A percentile compares a stretch with the other conserved stretches of the same genome.
phyloP scores from a whole-genome alignment of 768 basidiomycete species.

The Hygrocybe punicea region DNA sequence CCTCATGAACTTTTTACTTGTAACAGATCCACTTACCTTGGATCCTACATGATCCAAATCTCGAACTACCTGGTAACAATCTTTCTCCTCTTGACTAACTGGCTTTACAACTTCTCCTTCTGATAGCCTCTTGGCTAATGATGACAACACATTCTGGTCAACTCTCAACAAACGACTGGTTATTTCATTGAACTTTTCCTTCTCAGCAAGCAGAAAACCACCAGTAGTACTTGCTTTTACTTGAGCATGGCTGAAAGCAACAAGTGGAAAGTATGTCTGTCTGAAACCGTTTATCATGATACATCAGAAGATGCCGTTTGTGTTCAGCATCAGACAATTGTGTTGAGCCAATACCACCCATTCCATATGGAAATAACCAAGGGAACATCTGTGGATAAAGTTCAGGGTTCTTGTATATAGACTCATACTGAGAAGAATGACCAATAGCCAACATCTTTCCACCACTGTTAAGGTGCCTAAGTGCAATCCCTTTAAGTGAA shows the following conservation, averaged over 20 bases:
- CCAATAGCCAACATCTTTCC: conserved; percentile 21
- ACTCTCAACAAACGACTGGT: conserved; percentile 18
- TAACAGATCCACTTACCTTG: conserved; percentile 28
- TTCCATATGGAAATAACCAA: conserved; percentile 36
- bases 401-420: conserved; percentile 23
- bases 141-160: conserved; percentile 18
- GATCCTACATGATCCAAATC: conserved; percentile 36
- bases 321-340: conserved; percentile 19
- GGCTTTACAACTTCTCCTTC: conserved; percentile 25
- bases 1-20: conserved; percentile 20
- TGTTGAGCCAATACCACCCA: conserved; percentile 14
- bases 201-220: conserved; percentile 28
- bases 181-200: conserved; percentile 25
- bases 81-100: conserved; percentile 30
- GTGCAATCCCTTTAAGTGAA: conserved; percentile 19
- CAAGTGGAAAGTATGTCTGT: conserved; percentile 36
- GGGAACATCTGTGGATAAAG: conserved; percentile 35
- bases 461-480: conserved; percentile 17
- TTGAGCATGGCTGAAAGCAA: conserved; percentile 42
- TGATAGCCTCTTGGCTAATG: conserved; percentile 19
- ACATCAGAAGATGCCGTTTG: conserved; percentile 29
- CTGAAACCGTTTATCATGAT: conserved; percentile 42
- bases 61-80: conserved; percentile 32
- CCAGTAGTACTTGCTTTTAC: conserved; percentile 27
- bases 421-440: conserved; percentile 14